A percentile compares a stretch with the other conserved stretches of the same genome.
phyloP scores from a whole-genome alignment of 2,329 filamentous ascomycete species.

The Scytalidium sp. region DNA sequence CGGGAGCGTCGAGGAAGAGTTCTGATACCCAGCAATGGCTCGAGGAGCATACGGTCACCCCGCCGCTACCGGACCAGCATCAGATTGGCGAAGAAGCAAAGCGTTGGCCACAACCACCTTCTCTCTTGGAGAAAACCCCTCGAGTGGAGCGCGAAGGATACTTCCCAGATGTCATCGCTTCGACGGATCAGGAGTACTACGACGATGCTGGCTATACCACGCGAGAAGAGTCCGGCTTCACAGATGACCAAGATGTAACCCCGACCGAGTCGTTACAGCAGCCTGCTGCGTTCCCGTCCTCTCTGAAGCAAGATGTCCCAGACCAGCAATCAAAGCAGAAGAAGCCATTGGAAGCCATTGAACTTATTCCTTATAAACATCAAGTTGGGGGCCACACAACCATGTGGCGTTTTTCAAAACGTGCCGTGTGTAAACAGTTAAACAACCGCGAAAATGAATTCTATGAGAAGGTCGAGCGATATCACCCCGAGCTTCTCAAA shows the following conservation, averaged over 20 bases:
- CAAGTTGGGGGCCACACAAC: constrained; percentile 97
- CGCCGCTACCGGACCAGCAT: constrained; percentile 32
- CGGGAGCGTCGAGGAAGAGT: background rate
- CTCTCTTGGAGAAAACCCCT: constrained; percentile 18
- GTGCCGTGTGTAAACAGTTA: constrained; percentile 95
- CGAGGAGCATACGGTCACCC: constrained; percentile 27
- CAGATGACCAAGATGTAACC: constrained; percentile 24
- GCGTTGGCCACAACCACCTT: constrained; percentile 10
- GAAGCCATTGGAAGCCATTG: constrained; percentile 79
- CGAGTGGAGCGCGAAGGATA: constrained; percentile 8
- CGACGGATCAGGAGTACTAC: constrained; percentile 12
- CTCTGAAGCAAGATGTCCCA: constrained; percentile 47
- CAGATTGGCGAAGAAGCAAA: constrained; percentile 14
- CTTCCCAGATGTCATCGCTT: constrained; percentile 8
- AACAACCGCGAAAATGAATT: constrained; percentile 99
- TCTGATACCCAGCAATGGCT: constrained; percentile 25
- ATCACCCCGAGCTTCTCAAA: constrained; percentile 83
- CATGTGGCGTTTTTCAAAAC: constrained; percentile 89
- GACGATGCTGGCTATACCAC: constrained; percentile 21
- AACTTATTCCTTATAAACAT: constrained; percentile 94
- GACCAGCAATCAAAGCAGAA: constrained; percentile 42
- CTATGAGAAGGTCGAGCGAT: constrained; percentile 91
- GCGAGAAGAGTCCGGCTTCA: constrained; percentile 20
- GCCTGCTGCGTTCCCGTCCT: constrained; percentile 36
- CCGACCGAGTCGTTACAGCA: constrained; percentile 27